These are phyloP conservation scores for Aquilaria malaccensis DNA, from an alignment of 345 rosid genomes.

Conservation along the genomic window DNA sequence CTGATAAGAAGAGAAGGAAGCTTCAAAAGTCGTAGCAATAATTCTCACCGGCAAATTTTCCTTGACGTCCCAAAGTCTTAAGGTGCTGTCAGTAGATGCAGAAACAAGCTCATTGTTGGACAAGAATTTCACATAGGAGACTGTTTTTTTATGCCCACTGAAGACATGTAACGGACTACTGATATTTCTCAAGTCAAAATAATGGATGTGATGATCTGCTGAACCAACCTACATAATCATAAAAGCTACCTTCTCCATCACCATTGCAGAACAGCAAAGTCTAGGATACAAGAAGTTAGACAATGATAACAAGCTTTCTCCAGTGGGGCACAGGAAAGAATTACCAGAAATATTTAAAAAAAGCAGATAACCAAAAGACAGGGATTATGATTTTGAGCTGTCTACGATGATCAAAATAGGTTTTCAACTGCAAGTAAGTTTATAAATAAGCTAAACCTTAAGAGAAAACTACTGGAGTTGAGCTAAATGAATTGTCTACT, in stretches of 20 bases:
- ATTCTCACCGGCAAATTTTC: conserved; percentile 70
- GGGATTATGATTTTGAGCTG: no score
- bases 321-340: no score
- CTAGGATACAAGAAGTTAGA: no score
- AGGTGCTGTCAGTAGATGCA: conserved; percentile 95
- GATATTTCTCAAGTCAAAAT: conserved; percentile 80
- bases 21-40: background rate
- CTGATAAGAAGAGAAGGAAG: background rate
- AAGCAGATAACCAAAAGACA: no score
- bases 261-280: no score
- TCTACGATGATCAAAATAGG: no score
- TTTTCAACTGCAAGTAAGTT: no score
- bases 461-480: no score
- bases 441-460: no score
- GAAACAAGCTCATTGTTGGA: conserved; percentile 93
- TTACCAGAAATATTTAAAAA: no score
- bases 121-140: conserved; percentile 93
- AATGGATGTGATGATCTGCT: conserved; percentile 91
- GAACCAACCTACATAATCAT: conserved; percentile 76
- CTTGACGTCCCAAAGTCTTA: conserved; percentile 94
- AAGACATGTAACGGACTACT: conserved; percentile 88
- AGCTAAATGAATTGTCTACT: no score
- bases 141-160: conserved; percentile 87
- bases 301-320: no score
- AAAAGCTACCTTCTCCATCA: background rate